Conservation (phyloP, 2,329 filamentous ascomycete species). For the Diaporthe caulivora region DNA sequence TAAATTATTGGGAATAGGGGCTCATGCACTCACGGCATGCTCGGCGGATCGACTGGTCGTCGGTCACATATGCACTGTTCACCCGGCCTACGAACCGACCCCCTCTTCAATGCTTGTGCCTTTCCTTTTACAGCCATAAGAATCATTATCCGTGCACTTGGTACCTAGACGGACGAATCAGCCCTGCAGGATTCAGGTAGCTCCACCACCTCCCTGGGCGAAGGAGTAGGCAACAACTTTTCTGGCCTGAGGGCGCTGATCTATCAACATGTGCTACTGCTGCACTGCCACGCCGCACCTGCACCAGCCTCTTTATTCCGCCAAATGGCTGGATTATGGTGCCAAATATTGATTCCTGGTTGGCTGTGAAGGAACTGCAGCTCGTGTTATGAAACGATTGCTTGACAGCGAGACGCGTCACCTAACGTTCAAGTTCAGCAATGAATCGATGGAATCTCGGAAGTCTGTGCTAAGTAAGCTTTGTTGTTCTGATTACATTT, state of each 20-base stretch:
- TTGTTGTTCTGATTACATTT: too few species aligned
- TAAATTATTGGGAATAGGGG: not conserved
- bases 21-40: too few species aligned
- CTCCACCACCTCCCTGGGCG: not conserved
- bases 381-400: constrained; percentile 2
- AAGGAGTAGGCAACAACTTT: constrained; percentile 8
- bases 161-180: not conserved
- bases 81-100: not conserved
- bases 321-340: not conserved
- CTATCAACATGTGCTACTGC: not conserved
- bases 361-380: not conserved
- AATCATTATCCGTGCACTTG: not conserved
- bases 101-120: too few species aligned
- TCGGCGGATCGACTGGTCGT: not conserved
- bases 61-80: not conserved
- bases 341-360: too few species aligned
- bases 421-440: not conserved
- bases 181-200: not conserved
- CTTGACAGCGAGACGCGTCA: not conserved
- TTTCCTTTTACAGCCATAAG: not conserved
- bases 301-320: not conserved
- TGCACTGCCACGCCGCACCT: constrained; percentile 4
- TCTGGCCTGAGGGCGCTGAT: not conserved
- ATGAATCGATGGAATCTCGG: not conserved
- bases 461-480: not conserved